Evolutionary conservation across 371 early-diverging fungal species (phyloP).

Genomic region (Actinomortierella ambigua): DNA sequence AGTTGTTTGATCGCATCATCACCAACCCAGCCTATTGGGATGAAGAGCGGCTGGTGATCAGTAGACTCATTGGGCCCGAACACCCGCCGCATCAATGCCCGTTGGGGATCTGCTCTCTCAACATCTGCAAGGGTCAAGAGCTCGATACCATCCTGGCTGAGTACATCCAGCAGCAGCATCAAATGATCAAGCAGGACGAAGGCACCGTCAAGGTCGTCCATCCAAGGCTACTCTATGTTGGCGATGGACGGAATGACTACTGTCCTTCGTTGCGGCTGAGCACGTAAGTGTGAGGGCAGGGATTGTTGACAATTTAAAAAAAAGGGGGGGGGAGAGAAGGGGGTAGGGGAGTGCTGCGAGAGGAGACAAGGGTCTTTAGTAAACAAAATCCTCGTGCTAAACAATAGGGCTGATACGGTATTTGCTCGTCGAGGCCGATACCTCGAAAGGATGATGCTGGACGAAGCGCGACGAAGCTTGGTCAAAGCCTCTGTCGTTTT

Average conservation of each 20-base stretch:
- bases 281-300: not conserved
- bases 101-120: constrained; percentile 22
- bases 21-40: constrained; percentile 32
- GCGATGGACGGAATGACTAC: constrained; percentile 42
- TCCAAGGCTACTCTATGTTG: constrained; percentile 30
- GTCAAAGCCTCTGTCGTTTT: constrained; percentile 19
- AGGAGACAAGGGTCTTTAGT: not conserved
- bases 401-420: constrained; percentile 10
- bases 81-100: constrained; percentile 29
- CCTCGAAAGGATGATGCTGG: constrained; percentile 20
- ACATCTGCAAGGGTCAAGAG: constrained; percentile 41
- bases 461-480: constrained; percentile 1
- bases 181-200: too few relatives aligned
- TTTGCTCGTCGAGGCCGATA: constrained; percentile 29
- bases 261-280: constrained; percentile 35
- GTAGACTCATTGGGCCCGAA: constrained; percentile 21
- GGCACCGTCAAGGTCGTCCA: too few relatives aligned
- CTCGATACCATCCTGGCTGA: constrained; percentile 11
- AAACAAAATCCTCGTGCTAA: not conserved
- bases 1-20: constrained; percentile 31
- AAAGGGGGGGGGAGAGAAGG: too few relatives aligned
- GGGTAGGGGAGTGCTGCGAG: too few relatives aligned
- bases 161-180: too few relatives aligned
- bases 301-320: too few relatives aligned
- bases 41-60: constrained; percentile 27